Percentiles rank a stretch among this genome's conserved stretches.
Conservation (phyloP, 1,284 basidiomycete species). For the Bjerkandera adusta region DNA sequence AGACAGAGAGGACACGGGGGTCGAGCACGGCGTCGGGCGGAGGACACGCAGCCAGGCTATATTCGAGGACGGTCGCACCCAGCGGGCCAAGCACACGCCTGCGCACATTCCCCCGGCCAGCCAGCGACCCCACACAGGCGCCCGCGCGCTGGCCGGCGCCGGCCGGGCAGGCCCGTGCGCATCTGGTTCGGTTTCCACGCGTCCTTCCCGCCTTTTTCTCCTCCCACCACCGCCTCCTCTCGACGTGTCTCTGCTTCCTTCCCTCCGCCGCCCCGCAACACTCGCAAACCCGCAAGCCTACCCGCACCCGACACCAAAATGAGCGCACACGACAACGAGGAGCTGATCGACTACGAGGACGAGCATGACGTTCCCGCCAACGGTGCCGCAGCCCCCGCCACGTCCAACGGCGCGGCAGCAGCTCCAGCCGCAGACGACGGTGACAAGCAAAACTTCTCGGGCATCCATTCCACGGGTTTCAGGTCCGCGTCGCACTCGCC, state of each 20-base stretch:
- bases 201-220: conserved; percentile 28
- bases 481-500: conserved; percentile 49
- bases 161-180: conserved; percentile 20
- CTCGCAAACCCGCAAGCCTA: too few species aligned
- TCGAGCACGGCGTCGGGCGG: too few species aligned
- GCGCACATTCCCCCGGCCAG: too few species aligned
- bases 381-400: conserved; percentile 45
- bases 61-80: too few species aligned
- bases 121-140: too few species aligned
- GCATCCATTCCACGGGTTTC: conserved; percentile 96
- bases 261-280: conserved; percentile 24
- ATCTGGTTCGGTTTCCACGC: conserved; percentile 23
- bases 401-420: conserved; percentile 50
- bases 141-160: conserved; percentile 9
- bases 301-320: conserved; percentile 42
- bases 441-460: conserved; percentile 96
- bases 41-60: too few species aligned
- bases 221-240: conserved; percentile 33
- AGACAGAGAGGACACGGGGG: too few species aligned
- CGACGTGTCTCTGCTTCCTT: conserved; percentile 19
- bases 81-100: too few species aligned
- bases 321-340: conserved; percentile 80
- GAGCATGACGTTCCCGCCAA: conserved; percentile 83
- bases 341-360: conserved; percentile 93
- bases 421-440: conserved; percentile 53